These are phyloP conservation scores for Petasospora fabianii DNA, from an alignment of 1,139 yeast species.

Conservation along the genomic window DNA sequence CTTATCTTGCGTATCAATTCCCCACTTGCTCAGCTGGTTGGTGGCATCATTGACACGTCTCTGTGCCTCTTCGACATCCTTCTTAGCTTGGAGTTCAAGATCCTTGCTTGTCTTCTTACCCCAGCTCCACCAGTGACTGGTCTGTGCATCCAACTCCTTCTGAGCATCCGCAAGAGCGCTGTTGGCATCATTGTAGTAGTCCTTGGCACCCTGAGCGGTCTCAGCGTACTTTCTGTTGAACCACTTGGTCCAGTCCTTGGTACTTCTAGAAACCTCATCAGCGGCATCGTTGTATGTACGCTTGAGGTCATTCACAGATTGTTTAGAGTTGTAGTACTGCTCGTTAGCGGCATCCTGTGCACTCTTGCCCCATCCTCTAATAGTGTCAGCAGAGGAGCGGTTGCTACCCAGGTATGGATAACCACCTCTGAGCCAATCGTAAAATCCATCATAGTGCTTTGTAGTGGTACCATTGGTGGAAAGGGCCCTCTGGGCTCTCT, in stretches of 20 bases:
- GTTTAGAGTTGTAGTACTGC: constrained; percentile 32
- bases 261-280: constrained; percentile 19
- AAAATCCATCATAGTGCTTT: constrained; percentile 17
- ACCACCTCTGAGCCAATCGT: constrained; percentile 28
- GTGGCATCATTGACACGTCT: constrained; percentile 27
- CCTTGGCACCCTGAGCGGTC: constrained; percentile 30
- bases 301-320: constrained; percentile 10
- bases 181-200: constrained; percentile 28
- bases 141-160: constrained; percentile 28
- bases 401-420: constrained; percentile 22
- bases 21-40: constrained; percentile 25
- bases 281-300: constrained; percentile 18
- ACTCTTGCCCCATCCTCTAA: constrained; percentile 44
- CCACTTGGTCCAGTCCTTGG: constrained; percentile 26
- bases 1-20: constrained; percentile 23
- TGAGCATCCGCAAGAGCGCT: constrained; percentile 32
- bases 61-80: constrained; percentile 30
- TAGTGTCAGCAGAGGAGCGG: constrained; percentile 30
- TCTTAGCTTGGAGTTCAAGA: constrained; percentile 31
- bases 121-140: constrained; percentile 34
- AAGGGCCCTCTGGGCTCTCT: constrained; percentile 18
- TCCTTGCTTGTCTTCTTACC: constrained; percentile 31
- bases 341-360: constrained; percentile 40
- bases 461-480: constrained; percentile 4
- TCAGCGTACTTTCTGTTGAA: constrained; percentile 27